Evolutionary conservation across 2,329 filamentous ascomycete genomes (phyloP).

Genomic region (Claviceps sp.): DNA sequence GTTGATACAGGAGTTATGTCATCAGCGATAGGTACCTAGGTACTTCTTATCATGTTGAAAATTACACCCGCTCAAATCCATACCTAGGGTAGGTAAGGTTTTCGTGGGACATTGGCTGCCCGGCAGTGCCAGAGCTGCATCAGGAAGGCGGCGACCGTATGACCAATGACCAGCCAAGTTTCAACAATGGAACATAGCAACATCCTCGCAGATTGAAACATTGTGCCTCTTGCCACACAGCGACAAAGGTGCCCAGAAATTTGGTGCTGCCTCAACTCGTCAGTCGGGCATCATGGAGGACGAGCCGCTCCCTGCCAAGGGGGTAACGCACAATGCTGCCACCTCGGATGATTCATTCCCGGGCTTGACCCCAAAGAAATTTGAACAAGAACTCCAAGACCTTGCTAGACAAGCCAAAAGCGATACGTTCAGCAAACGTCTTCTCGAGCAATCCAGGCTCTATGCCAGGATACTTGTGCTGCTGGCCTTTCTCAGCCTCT

Average conservation of each 20-base stretch:
- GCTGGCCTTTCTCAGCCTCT: slow-evolving; percentile 35
- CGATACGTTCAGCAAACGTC: slow-evolving; percentile 19
- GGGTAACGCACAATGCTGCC: not conserved
- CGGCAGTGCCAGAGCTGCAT: not conserved
- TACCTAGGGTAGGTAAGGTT: no score
- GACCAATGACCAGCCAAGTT: not conserved
- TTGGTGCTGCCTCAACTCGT: not conserved
- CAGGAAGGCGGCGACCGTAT: not conserved
- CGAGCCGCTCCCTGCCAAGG: not conserved
- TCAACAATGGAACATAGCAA: not conserved
- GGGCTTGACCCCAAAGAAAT: slow-evolving; percentile 34
- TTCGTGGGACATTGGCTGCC: no score
- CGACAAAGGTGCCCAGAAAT: not conserved
- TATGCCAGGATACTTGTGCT: slow-evolving; percentile 22
- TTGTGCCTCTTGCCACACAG: not conserved
- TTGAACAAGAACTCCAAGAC: slow-evolving; percentile 39
- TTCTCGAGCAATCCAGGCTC: slow-evolving; percentile 23
- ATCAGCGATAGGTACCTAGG: no score
- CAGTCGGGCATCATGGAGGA: not conserved
- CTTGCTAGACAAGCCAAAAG: slow-evolving; percentile 31
- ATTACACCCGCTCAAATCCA: no score
- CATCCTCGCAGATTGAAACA: not conserved
- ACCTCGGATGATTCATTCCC: slow-evolving; percentile 8
- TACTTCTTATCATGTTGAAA: no score
- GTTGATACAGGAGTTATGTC: no score